Evolutionary conservation across 2,329 filamentous ascomycete genomes (phyloP).

Genomic region (Verticillium nubilum): DNA sequence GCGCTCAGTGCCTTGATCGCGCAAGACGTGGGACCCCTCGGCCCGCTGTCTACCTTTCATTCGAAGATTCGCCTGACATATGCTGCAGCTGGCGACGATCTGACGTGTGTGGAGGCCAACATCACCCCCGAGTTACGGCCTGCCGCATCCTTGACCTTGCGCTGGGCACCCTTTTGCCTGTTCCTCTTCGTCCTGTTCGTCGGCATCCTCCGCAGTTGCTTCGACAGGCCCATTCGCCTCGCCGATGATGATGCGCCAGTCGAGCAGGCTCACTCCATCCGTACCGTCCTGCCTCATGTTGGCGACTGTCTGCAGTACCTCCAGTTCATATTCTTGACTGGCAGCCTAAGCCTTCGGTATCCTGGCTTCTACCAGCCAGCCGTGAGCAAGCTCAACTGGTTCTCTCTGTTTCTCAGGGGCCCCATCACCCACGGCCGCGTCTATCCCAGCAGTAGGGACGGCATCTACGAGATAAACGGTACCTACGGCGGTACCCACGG

Average conservation of each 20-base stretch:
- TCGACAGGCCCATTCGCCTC: neutral
- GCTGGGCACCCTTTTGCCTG: constrained; percentile 10
- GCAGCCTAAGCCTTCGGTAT: constrained; percentile 63
- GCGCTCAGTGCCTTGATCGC: neutral
- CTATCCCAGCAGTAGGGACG: constrained; percentile 34
- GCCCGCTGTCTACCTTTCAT: constrained; percentile 11
- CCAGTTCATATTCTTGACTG: constrained; percentile 68
- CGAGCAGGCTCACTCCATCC: neutral
- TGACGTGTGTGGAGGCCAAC: constrained; percentile 10
- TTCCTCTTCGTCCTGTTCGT: constrained; percentile 14
- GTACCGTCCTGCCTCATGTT: constrained; percentile 13
- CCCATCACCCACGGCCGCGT: constrained; percentile 14
- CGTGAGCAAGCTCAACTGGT: constrained; percentile 63
- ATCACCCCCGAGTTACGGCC: constrained; percentile 11
- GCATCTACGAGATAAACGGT: constrained; percentile 61
- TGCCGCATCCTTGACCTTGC: constrained; percentile 4
- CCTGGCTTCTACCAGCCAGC: constrained; percentile 70
- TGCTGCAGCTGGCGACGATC: constrained; percentile 1
- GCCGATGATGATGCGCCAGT: constrained; percentile 2
- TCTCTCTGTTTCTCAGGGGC: constrained; percentile 54
- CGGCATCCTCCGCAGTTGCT: neutral
- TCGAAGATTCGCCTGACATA: constrained; percentile 5
- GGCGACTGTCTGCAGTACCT: constrained; percentile 66
- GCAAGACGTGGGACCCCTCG: constrained; percentile 6
- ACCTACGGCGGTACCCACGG: constrained; percentile 52